Evolutionary conservation across 805 yeast genomes (phyloP).

Genomic region (Lachancea sp.): DNA sequence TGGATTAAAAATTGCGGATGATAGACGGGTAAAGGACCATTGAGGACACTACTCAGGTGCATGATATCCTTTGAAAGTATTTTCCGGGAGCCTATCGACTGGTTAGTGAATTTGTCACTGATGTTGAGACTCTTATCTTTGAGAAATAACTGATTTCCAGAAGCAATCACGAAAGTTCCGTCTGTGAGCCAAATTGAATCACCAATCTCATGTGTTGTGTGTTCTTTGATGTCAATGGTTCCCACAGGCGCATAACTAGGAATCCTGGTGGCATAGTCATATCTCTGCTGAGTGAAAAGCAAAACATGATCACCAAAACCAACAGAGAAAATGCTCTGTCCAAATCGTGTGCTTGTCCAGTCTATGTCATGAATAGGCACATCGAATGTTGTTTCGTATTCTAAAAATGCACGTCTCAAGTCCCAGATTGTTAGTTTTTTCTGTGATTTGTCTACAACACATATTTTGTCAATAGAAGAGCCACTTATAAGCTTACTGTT

Average conservation of each 20-base stretch:
- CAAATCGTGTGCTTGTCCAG: slow-evolving; percentile 69
- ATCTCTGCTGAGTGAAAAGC: slow-evolving; percentile 74
- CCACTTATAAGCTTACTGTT: slow-evolving; percentile 56
- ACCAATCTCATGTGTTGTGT: slow-evolving; percentile 76
- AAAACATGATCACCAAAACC: slow-evolving; percentile 63
- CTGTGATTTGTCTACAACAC: slow-evolving; percentile 55
- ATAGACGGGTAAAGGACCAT: slow-evolving; percentile 84
- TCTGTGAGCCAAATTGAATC: slow-evolving; percentile 82
- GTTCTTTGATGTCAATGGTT: slow-evolving; percentile 59
- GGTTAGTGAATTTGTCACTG: slow-evolving; percentile 44
- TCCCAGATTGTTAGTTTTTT: slow-evolving; percentile 72
- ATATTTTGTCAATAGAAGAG: slow-evolving; percentile 69
- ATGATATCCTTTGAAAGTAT: slow-evolving; percentile 51
- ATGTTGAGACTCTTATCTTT: slow-evolving; percentile 65
- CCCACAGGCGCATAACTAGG: slow-evolving; percentile 77
- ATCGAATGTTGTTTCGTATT: slow-evolving; percentile 43
- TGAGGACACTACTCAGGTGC: slow-evolving; percentile 66
- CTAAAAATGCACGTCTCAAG: slow-evolving; percentile 56
- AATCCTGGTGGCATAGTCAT: slow-evolving; percentile 76
- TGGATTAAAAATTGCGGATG: slow-evolving; percentile 88
- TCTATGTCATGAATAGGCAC: slow-evolving; percentile 62
- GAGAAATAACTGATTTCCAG: slow-evolving; percentile 84
- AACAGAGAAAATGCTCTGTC: slow-evolving; percentile 70
- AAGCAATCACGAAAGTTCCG: slow-evolving; percentile 74
- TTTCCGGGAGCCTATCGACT: slow-evolving; percentile 52